Base-by-base conservation (phyloP, 371 early-diverging fungal species). In the Aphelidium insulamus region DNA sequence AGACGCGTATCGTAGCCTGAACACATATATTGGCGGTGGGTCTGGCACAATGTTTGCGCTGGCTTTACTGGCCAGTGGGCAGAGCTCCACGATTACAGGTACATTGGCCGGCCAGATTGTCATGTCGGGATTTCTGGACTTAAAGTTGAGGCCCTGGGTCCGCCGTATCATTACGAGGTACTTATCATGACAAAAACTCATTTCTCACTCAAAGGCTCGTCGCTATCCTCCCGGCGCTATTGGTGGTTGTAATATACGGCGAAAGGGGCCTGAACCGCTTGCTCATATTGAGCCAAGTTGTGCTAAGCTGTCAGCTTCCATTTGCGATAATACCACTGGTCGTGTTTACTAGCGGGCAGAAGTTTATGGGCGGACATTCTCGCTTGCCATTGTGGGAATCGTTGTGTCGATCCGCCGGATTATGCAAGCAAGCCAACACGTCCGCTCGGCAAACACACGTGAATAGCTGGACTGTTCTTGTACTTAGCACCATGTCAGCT, bases 71-170 rank as follows among this genome's bases (percentile, higher is more conserved):
- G 54, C 67, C 39, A 60, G 77, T 1, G 84, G 84, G 23, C 80
- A 80, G 46, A 64, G 64, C 3, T 67, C 72, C 16, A 77, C 81
- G 8, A 50, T 84, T 26, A 81, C 84, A 1, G 82, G 78, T 2
- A 84, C 84, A 10, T 45, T 84, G 43, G 79, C 84, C 4, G 84
- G 84, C 10, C 79, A 78, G 49, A 72, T 81, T 21, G 66, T 80
- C 30, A 80, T 79, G 75, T 64, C 71, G 20, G 79, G 79, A 2
- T 80, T 83, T 40, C 43, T 78, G 31, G 77, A 77, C 15, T 55
- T 66, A 36, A 62, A 57, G n/a, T 18, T 70, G 12, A 49, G 57
- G 20, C 74, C 79, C 1, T 74, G 75, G 74, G 38, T 70, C 2
- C 65, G 80, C 18, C 55, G 80, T 15, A 43, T 82, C 18, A 40